A percentile compares a stretch with the other conserved stretches of the same genome.
Conservation (phyloP, 768 basidiomycete species). For the Obba rivulosa region DNA sequence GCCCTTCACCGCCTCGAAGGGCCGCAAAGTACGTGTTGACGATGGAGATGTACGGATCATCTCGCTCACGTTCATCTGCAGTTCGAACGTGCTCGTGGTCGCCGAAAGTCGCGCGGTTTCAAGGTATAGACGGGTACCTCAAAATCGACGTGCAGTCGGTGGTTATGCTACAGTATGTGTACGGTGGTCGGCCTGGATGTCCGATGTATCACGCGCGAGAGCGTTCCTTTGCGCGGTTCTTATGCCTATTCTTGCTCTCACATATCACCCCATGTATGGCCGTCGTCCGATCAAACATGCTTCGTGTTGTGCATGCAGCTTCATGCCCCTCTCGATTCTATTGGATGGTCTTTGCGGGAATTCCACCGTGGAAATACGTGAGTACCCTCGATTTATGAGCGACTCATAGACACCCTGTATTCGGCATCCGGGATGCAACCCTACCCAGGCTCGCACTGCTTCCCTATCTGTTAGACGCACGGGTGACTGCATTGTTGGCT, state of each 20-base stretch:
- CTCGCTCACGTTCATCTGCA: conserved; percentile 18
- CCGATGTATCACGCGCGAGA: conserved; percentile 1
- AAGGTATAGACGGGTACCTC: conserved; percentile 63
- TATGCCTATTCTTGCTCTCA: conserved; percentile 1
- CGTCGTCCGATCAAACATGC: neutral
- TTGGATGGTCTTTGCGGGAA: too few relatives aligned
- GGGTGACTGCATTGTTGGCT: too few relatives aligned
- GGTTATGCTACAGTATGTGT: conserved; percentile 1
- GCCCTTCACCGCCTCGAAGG: conserved; percentile 93
- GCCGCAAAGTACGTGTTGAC: conserved; percentile 68
- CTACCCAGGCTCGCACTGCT: too few relatives aligned
- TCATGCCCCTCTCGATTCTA: too few relatives aligned
- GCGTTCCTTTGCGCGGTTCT: neutral
- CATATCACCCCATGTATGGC: conserved; percentile 2
- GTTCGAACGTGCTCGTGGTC: conserved; percentile 98
- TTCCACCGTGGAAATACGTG: too few relatives aligned
- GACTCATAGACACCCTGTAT: too few relatives aligned
- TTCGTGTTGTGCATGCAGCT: neutral
- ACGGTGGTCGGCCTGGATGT: neutral
- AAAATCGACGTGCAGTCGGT: conserved; percentile 30
- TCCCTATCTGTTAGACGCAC: too few relatives aligned
- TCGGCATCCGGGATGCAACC: too few relatives aligned
- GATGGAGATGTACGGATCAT: neutral
- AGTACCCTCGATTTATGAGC: too few relatives aligned
- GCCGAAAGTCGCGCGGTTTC: conserved; percentile 97